phyloP scores from a whole-genome alignment of 768 basidiomycete genomes.

The Coprinopsis sp. region DNA sequence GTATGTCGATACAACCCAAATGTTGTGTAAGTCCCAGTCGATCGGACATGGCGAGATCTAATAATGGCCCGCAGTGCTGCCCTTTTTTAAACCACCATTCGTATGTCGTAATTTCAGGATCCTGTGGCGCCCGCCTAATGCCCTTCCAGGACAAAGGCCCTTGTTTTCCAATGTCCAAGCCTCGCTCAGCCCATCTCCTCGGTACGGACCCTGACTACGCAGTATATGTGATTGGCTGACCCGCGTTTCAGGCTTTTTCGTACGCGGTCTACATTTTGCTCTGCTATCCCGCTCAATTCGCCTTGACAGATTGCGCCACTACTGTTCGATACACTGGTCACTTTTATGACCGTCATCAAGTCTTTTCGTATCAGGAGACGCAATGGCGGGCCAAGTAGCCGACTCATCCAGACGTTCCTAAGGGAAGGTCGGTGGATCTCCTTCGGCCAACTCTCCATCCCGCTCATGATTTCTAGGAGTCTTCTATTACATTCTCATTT shows the following conservation, averaged over 20 bases:
- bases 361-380: constrained; percentile 72
- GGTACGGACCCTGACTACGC: constrained; percentile 37
- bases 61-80: constrained; percentile 43
- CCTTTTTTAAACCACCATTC: constrained; percentile 60
- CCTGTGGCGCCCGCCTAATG: constrained; percentile 1
- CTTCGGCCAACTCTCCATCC: not conserved
- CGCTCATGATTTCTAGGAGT: constrained; percentile 44
- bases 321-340: constrained; percentile 76
- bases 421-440: constrained; percentile 58
- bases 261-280: constrained; percentile 17
- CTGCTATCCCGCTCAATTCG: constrained; percentile 2
- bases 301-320: constrained; percentile 68
- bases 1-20: constrained; percentile 73
- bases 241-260: constrained; percentile 46
- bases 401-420: constrained; percentile 79
- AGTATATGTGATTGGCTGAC: constrained; percentile 10
- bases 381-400: constrained; percentile 72
- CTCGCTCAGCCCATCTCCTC: constrained; percentile 77
- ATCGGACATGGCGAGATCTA: not conserved
- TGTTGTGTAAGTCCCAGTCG: constrained; percentile 51
- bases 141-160: constrained; percentile 48
- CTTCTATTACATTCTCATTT: constrained; percentile 82
- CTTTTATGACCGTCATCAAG: constrained; percentile 76
- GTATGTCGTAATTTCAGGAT: constrained; percentile 31
- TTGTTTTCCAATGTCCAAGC: constrained; percentile 78